Percentiles rank a stretch among this genome's conserved stretches.
Conservation (phyloP, 352 stramenopile genomes). For the Globisporangium parvum region DNA sequence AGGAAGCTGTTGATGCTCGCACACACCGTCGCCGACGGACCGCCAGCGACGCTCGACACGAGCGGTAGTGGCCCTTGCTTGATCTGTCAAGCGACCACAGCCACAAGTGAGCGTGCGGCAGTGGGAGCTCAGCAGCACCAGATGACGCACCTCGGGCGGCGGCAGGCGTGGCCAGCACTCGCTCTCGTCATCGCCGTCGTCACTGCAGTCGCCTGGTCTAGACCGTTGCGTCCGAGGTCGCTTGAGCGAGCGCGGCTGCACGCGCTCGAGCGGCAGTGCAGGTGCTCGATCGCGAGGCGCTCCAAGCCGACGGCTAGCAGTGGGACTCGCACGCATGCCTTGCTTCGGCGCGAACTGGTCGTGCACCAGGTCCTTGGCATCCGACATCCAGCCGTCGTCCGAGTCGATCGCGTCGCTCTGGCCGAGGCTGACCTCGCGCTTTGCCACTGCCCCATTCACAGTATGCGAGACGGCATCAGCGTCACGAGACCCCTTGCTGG, state of each 20-base stretch:
- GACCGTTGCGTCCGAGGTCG: not conserved
- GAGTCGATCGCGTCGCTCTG: slow-evolving; percentile 15
- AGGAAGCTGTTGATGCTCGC: slow-evolving; percentile 69
- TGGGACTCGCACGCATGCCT: not conserved
- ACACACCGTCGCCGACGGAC: slow-evolving; percentile 30
- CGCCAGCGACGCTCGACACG: slow-evolving; percentile 9
- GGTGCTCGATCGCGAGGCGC: not conserved
- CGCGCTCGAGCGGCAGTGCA: slow-evolving; percentile 3
- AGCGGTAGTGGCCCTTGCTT: slow-evolving; percentile 38
- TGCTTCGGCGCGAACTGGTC: slow-evolving; percentile 3
- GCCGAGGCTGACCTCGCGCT: too few relatives aligned
- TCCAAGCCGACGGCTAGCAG: too few relatives aligned
- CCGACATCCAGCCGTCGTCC: slow-evolving; percentile 57
- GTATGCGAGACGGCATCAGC: slow-evolving; percentile 32
- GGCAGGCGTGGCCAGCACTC: slow-evolving; percentile 53
- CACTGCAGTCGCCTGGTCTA: slow-evolving; percentile 15
- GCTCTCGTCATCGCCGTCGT: slow-evolving; percentile 13
- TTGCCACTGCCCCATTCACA: too few relatives aligned
- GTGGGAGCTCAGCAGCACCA: not conserved
- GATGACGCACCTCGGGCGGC: slow-evolving; percentile 25
- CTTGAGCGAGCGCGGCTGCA: slow-evolving; percentile 3
- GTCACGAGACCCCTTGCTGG: slow-evolving; percentile 20
- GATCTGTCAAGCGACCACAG: slow-evolving; percentile 6
- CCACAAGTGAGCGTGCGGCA: too few relatives aligned
- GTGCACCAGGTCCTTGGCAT: slow-evolving; percentile 32